These are phyloP conservation scores for Thelonectria olida DNA, from an alignment of 2,329 filamentous ascomycete species.

Conservation along the genomic window DNA sequence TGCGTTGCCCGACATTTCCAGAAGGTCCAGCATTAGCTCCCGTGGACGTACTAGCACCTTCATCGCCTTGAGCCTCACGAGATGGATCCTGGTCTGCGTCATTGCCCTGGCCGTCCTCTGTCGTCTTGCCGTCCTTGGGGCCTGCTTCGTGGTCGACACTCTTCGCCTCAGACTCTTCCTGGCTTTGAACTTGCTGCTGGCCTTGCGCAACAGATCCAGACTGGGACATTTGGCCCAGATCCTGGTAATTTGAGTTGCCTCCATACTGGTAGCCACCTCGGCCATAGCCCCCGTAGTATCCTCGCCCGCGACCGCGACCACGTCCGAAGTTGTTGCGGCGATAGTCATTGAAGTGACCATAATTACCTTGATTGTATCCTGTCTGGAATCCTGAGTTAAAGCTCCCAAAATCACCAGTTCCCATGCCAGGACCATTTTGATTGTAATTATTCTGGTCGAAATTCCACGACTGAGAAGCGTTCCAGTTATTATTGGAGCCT, in stretches of 20 bases:
- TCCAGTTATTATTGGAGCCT: conserved; percentile 82
- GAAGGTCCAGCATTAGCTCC: conserved; percentile 29
- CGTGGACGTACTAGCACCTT: conserved; percentile 34
- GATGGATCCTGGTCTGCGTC: conserved; percentile 29
- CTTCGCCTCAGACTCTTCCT: conserved; percentile 38
- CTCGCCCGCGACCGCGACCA: conserved; percentile 73
- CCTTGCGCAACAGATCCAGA: conserved; percentile 36
- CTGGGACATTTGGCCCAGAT: conserved; percentile 44
- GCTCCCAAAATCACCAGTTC: conserved; percentile 81
- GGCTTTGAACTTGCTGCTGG: conserved; percentile 33
- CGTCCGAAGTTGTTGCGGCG: conserved; percentile 73
- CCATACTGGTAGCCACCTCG: conserved; percentile 64
- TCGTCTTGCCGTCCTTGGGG: conserved; percentile 23
- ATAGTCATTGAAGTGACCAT: conserved; percentile 85
- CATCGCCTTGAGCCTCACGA: conserved; percentile 45
- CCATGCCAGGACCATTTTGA: conserved; percentile 85
- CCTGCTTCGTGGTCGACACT: conserved; percentile 43
- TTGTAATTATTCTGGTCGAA: conserved; percentile 90
- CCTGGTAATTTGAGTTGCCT: conserved; percentile 49
- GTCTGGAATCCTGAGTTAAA: conserved; percentile 81
- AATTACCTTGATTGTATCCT: conserved; percentile 86
- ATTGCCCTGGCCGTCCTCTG: conserved; percentile 26
- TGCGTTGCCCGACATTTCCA: conserved; percentile 30
- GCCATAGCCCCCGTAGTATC: conserved; percentile 64
- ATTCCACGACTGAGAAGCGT: conserved; percentile 84